Evolutionary conservation across 495 filamentous ascomycete species (phyloP), one percentile per base, ranked within the genome.

Genomic region (Neurospora sp.): DNA sequence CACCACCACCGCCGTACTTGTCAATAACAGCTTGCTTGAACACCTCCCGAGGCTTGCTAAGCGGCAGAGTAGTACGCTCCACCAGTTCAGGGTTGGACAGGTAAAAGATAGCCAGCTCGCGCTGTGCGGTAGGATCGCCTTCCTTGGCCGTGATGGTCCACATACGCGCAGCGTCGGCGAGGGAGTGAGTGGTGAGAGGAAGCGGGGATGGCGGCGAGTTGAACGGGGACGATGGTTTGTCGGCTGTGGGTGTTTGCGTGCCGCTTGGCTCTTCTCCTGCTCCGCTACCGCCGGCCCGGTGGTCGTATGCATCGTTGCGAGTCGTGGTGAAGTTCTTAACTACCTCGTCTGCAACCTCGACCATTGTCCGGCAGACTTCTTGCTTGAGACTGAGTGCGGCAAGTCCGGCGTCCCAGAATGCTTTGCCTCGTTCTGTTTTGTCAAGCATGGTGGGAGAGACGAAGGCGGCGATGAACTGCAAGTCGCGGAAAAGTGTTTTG

Each of bases 61-160:
- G 84, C 20, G 96, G 96, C 53, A 96, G 84, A 0, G 94, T 94
- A 20, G 92, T 91, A 14, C 93, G 89, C 40, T 92, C 92, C 3
- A 99, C 88, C 27, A 96, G 87, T 78, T 96, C 93, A 1, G 96
- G 94, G 77, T 97, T 92, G 11, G 94, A 97, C 37, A 99, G 88
- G 76, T 98, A 98, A 74, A 98, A 91, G 72, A 96, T 94, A 3
- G 93, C 96, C 27, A 99, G 88, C 82, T 99, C 96, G 70, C 96
- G 90, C 80, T 97, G 93, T n/a, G 96, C 96, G 27, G 92, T 92
- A 9, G 95, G 87, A 76, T 96, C 90, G 40, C 95, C 94, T 81
- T 99, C 96, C 82, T 94, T 95, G 11, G 96, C 96, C 8, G 94
- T 94, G 78, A 97, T 97, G 74, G 92, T 92, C 89, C 93, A 96